These are phyloP conservation scores for Boletus albobrunnescens DNA, from an alignment of 1,284 basidiomycete genomes.

Conservation along the genomic window DNA sequence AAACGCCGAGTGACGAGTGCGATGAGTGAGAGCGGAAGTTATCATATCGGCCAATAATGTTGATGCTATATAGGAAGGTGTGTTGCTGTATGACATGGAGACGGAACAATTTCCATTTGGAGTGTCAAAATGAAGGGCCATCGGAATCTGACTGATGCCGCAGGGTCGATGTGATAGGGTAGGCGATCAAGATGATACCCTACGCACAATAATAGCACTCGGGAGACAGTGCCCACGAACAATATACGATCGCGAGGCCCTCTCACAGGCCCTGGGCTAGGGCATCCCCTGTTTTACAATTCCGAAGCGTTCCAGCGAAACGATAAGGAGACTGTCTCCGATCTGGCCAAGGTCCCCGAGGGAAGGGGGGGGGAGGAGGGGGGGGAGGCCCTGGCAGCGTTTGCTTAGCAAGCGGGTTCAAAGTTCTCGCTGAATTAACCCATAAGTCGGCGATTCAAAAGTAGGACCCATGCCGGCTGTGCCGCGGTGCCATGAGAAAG, in stretches of 20 bases:
- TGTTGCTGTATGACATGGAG: constrained; percentile 23
- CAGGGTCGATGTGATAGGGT: constrained; percentile 38
- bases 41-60: constrained; percentile 23
- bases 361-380: no score
- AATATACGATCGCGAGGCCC: constrained; percentile 19
- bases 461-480: constrained; percentile 24
- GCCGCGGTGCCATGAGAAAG: constrained; percentile 27
- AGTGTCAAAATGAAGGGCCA: constrained; percentile 26
- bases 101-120: constrained; percentile 25
- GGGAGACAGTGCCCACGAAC: constrained; percentile 8
- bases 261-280: constrained; percentile 22
- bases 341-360: neutral
- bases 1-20: neutral
- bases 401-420: no score
- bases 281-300: constrained; percentile 17
- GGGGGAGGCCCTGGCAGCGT: no score
- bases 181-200: constrained; percentile 36
- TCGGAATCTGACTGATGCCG: constrained; percentile 34
- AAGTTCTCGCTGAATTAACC: constrained; percentile 23
- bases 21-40: constrained; percentile 13
- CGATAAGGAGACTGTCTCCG: constrained; percentile 19
- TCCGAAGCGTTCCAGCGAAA: constrained; percentile 14
- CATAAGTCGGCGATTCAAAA: constrained; percentile 32
- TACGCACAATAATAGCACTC: constrained; percentile 23
- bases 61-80: constrained; percentile 17